A percentile compares a stretch with the other conserved stretches of the same genome.
Conservation (phyloP, 345 rosid species). For the Gossypium bickii region DNA sequence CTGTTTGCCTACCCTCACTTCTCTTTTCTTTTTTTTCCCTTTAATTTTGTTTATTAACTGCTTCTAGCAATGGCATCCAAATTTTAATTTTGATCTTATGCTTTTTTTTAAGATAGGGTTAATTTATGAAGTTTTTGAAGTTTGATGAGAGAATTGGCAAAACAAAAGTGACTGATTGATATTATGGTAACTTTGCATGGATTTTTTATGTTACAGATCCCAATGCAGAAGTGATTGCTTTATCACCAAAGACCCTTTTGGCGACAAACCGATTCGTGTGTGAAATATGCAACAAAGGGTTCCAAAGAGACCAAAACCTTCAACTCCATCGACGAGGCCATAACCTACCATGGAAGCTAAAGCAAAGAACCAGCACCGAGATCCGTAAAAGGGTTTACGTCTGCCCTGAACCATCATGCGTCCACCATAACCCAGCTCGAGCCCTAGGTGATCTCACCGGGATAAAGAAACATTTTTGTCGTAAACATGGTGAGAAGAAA, state of each 20-base stretch:
- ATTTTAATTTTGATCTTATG: neutral
- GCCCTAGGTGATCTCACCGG: slow-evolving; percentile 71
- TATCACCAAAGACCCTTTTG: slow-evolving; percentile 34
- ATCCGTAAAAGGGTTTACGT: slow-evolving; percentile 51
- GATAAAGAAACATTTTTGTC: slow-evolving; percentile 63
- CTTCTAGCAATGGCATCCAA: slow-evolving; percentile 19
- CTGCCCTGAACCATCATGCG: slow-evolving; percentile 55
- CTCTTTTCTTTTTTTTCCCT: neutral
- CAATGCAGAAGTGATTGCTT: slow-evolving; percentile 34
- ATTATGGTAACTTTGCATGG: neutral
- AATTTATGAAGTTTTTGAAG: too few species aligned
- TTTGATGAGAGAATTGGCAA: too few species aligned
- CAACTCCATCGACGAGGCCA: slow-evolving; percentile 40
- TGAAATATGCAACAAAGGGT: slow-evolving; percentile 40
- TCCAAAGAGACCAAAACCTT: slow-evolving; percentile 43
- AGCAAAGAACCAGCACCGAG: slow-evolving; percentile 25
- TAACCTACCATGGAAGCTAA: slow-evolving; percentile 37
- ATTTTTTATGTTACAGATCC: slow-evolving; percentile 26
- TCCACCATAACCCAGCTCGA: slow-evolving; percentile 59
- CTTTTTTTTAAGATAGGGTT: neutral
- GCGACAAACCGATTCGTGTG: slow-evolving; percentile 38
- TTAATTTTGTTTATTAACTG: slow-evolving; percentile 14
- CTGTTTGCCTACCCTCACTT: slow-evolving; percentile 21
- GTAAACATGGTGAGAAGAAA: slow-evolving; percentile 70
- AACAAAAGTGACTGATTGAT: too few species aligned